Conservation (phyloP, 2,329 filamentous ascomycete species). For the Diaporthe nobilis region DNA sequence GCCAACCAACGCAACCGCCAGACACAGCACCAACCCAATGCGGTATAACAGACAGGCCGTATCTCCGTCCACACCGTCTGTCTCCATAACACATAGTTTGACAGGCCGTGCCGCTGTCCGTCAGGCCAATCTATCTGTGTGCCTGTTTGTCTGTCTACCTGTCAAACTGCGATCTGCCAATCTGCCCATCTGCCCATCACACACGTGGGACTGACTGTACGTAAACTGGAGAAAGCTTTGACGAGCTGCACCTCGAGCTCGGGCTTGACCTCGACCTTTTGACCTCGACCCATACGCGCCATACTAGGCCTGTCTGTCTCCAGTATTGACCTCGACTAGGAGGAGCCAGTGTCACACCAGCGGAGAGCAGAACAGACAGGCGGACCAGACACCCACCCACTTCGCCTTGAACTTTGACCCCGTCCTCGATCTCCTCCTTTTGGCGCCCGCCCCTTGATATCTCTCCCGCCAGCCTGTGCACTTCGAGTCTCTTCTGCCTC, state of each 20-base stretch:
- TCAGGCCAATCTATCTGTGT: neutral
- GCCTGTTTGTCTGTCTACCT: neutral
- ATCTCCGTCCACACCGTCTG: neutral
- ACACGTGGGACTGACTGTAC: neutral
- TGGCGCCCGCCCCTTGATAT: slow-evolving; percentile 11
- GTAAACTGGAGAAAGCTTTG: slow-evolving; percentile 1
- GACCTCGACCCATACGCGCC: neutral
- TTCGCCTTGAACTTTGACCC: neutral
- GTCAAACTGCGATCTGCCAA: slow-evolving; percentile 10
- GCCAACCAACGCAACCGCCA: neutral
- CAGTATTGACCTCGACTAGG: slow-evolving; percentile 19
- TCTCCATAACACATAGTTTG: neutral
- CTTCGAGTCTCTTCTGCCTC: neutral
- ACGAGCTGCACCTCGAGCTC: slow-evolving; percentile 6
- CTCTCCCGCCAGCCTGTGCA: neutral
- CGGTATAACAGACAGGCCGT: neutral
- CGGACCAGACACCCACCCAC: neutral
- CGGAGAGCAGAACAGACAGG: neutral
- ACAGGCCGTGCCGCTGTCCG: neutral
- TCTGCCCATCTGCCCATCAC: slow-evolving; percentile 1
- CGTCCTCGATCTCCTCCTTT: neutral
- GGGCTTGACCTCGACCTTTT: neutral
- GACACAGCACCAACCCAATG: slow-evolving; percentile 3
- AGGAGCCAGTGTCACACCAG: slow-evolving; percentile 33
- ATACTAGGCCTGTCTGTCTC: neutral